Evolutionary conservation across 306 rosid species (phyloP).

Genomic region (apple (Malus domestica)): ASM211411v1 NC_041801.1:17450001-17450500

Average conservation of each 20-base stretch:
- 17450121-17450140: too few species aligned
- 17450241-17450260: background rate
- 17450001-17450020: too few species aligned
- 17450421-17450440: background rate
- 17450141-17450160: too few species aligned
- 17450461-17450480: background rate
- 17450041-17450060: too few species aligned
- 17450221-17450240: background rate
- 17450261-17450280: conserved; percentile 13
- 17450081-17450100: fast-evolving
- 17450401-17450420: background rate
- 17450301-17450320: background rate
- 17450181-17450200: background rate
- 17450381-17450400: background rate
- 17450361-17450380: background rate
- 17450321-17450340: background rate
- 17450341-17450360: background rate
- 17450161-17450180: fast-evolving
- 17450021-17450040: too few species aligned
- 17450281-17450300: background rate
- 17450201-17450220: too few species aligned
- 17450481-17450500: too few species aligned
- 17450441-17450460: background rate
- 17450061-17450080: too few species aligned
- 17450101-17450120: too few species aligned